Base-by-base conservation (phyloP, 148 eudicot genomes). In the Rhododendron williamsianum region DNA sequence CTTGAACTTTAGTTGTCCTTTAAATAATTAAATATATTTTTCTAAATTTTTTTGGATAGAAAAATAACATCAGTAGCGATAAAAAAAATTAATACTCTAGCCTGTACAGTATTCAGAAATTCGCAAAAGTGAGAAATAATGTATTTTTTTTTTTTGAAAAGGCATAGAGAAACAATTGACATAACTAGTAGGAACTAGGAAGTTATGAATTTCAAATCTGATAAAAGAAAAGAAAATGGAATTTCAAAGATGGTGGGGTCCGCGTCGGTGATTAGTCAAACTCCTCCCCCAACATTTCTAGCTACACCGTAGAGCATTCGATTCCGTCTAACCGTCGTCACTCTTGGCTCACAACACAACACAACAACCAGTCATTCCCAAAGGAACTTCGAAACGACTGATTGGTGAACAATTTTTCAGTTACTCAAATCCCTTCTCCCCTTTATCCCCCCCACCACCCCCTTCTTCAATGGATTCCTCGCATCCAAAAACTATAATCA, bases 301-400 rank as follows among this genome's bases (percentile, higher is more conserved):
- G 72, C 38, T 65, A 9, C 9, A n/a, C 23, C 13, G 11, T 38
- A n/a, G 49, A 11, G 73, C 13, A 65, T 43, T 43, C 11, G 60
- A 54, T 54, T 48, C 49, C 63, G 19, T 10, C 79, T 49, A 83
- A 83, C 79, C 45, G 85, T 54, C 60, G 85, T 54, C 60, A 18
- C 60, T 54, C 60, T 16, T 16, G 60, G 60, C 85, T 45, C 78
- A 41, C 0, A 41, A 41, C 45, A 41, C 45, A 41, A 41, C 45
- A 74, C 81, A 84, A 36, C 85, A 21, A 74, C 71, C 85, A 84
- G 85, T 84, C 85, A 84, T 81, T 84, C 85, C 30, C 23, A 35
- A n/a, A 16, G 23, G 65, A 71, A 18, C 48, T 12, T 21, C 49
- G 81, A 74, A 84, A 48, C 85, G 85, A 84, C 85, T 38, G 80